Conservation (phyloP, 345 rosid species). For the Corchorus olitorius region DNA sequence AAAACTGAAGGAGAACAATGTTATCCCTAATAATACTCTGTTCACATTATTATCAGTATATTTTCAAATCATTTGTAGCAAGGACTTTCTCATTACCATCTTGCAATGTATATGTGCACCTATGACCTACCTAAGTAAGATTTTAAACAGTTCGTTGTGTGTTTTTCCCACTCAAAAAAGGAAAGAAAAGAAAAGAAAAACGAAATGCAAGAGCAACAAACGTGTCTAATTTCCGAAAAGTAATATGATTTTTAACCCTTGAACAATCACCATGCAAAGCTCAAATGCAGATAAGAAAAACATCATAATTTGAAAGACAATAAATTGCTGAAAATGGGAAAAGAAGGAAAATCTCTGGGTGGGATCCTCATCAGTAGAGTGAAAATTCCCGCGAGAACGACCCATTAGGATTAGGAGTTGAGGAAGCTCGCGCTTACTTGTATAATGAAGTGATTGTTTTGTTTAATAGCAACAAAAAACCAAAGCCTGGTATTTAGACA, state of each 20-base stretch:
- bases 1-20: too few relatives aligned
- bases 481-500: neutral
- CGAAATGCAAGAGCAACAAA: slow-evolving; percentile 3
- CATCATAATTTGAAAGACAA: too few relatives aligned
- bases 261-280: slow-evolving; percentile 12
- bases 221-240: neutral
- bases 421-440: slow-evolving; percentile 25
- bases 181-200: too few relatives aligned
- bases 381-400: slow-evolving; percentile 94
- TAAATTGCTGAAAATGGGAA: neutral
- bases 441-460: slow-evolving; percentile 3
- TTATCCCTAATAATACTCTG: neutral
- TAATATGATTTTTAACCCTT: neutral
- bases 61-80: neutral
- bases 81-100: neutral
- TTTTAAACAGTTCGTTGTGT: neutral
- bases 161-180: neutral
- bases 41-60: neutral
- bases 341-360: slow-evolving; percentile 65
- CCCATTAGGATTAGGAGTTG: slow-evolving; percentile 56
- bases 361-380: slow-evolving; percentile 88
- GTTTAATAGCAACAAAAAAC: neutral
- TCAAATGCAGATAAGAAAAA: neutral
- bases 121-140: neutral
- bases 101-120: neutral